These are phyloP conservation scores for Prunus persica DNA, from an alignment of 306 rosid species.

Conservation along the genomic window Prunus_persica_NCBIv2 NC_034010.1:429001-429500, in stretches of 20 bases:
- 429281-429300: constrained; percentile 66
- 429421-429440: constrained; percentile 76
- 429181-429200: constrained; percentile 66
- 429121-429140: constrained; percentile 9
- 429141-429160: constrained; percentile 50
- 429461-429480: constrained; percentile 55
- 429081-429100: constrained; percentile 1
- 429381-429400: constrained; percentile 49
- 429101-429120: constrained; percentile 3
- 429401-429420: constrained; percentile 72
- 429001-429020: constrained; percentile 64
- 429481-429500: constrained; percentile 71
- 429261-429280: constrained; percentile 41
- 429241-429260: constrained; percentile 31
- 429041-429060: constrained; percentile 52
- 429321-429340: constrained; percentile 31
- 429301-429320: constrained; percentile 30
- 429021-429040: constrained; percentile 39
- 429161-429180: constrained; percentile 79
- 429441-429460: constrained; percentile 59
- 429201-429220: constrained; percentile 46
- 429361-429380: constrained; percentile 61
- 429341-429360: constrained; percentile 67
- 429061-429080: neutral
- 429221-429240: constrained; percentile 39